These are phyloP conservation scores for Striga hermonthica DNA, from an alignment of 305 asterid species.

Conservation along the genomic window DNA sequence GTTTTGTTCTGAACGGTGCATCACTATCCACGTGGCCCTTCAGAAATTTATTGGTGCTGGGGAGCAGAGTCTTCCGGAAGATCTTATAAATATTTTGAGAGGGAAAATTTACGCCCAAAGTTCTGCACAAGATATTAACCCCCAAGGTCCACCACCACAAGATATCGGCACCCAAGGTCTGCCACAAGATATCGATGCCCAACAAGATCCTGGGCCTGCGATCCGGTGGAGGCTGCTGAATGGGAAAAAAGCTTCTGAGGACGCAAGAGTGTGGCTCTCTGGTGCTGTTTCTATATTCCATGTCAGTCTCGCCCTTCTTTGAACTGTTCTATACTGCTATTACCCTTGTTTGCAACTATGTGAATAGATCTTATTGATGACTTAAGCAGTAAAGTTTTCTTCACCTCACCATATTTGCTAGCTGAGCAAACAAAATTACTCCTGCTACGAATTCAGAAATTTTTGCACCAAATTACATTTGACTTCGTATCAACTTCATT, in stretches of 20 bases:
- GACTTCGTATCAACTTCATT: too few relatives aligned
- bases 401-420: too few relatives aligned
- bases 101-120: conserved; percentile 41
- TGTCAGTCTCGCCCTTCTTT: conserved; percentile 43
- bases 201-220: too few relatives aligned
- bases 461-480: too few relatives aligned
- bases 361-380: too few relatives aligned
- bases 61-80: conserved; percentile 63
- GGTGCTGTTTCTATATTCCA: conserved; percentile 95
- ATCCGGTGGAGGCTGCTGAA: conserved; percentile 90
- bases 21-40: conserved; percentile 62
- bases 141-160: conserved; percentile 5
- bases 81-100: conserved; percentile 58
- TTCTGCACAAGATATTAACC: conserved; percentile 33
- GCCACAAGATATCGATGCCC: conserved; percentile 46
- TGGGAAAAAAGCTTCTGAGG: conserved; percentile 71
- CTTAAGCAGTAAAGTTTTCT: too few relatives aligned
- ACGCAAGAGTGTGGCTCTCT: conserved; percentile 69
- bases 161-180: conserved; percentile 17
- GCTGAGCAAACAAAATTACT: too few relatives aligned
- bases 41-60: conserved; percentile 65
- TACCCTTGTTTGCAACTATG: too few relatives aligned
- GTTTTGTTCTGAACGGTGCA: conserved; percentile 85
- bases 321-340: too few relatives aligned
- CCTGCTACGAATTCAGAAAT: too few relatives aligned